These are phyloP conservation scores for Tulasnella sp. DNA, from an alignment of 768 basidiomycete genomes.

Conservation along the genomic window DNA sequence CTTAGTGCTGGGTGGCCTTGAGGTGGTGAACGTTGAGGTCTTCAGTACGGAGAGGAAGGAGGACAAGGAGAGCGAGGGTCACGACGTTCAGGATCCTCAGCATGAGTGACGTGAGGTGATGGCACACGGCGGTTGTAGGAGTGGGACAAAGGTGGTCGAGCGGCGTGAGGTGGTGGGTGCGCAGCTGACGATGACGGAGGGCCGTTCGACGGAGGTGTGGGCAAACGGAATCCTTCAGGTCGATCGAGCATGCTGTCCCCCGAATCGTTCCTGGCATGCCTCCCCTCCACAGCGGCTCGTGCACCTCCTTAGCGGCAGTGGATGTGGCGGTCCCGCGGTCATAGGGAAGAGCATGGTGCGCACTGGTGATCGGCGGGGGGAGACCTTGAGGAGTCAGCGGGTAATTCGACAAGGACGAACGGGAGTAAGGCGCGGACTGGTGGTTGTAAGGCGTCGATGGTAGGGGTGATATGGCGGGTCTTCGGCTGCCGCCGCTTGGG, in stretches of 20 bases:
- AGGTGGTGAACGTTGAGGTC: background rate
- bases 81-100: constrained; percentile 38
- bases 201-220: constrained; percentile 50
- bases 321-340: constrained; percentile 10
- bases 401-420: background rate
- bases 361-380: constrained; percentile 9
- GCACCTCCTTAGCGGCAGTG: constrained; percentile 8
- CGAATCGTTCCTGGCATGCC: constrained; percentile 40
- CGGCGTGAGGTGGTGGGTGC: constrained; percentile 3
- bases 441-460: constrained; percentile 6
- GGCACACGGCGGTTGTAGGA: background rate
- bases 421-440: background rate
- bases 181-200: constrained; percentile 16
- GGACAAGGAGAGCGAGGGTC: background rate
- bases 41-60: background rate
- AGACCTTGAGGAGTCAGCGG: constrained; percentile 11
- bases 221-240: constrained; percentile 1
- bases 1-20: constrained; percentile 28
- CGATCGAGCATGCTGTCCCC: constrained; percentile 57
- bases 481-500: background rate
- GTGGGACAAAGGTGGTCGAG: background rate
- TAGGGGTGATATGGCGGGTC: constrained; percentile 19
- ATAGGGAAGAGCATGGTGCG: constrained; percentile 25
- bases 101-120: constrained; percentile 36
- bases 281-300: constrained; percentile 24